Evolutionary conservation across 2,329 filamentous ascomycete genomes (phyloP), one percentile per base, ranked within the genome.

Genomic region (Pseudogymnoascus sp.): DNA sequence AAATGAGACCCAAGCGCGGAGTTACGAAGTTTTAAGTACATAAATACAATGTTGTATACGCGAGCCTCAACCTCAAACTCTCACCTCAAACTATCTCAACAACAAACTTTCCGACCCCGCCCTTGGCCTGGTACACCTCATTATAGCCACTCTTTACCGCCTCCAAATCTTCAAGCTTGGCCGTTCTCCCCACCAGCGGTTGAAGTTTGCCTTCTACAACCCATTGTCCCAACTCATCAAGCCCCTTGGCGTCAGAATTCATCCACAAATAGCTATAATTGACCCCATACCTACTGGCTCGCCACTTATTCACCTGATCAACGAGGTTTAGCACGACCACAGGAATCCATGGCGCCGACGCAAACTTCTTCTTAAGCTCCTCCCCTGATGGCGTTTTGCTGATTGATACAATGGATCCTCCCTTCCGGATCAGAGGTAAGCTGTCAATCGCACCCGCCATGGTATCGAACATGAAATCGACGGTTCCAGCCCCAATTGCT

Each of bases 381-480:
- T 71, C 11, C 12, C 74, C 76, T 3, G 74, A 75, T 0, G 76
- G 75, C 2, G 70, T 55, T 0, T 71, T 75, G 14, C 72, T 69
- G 33, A 77, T 71, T 26, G 74, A 74, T 4, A 78, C 65, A 41
- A 78, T 74, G 23, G 70, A 62, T 14, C 75, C 69, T 0, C 68
- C 67, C 3, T 70, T 73, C 41, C 77, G 74, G n/a, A 74, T 66
- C 3, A 80, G 65, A 3, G 74, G 69, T n/a, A 82, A 73, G 33
- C 73, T 74, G 2, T 70, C 66, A 58, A 81, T 69, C 0, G 76
- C 72, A 11, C 66, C 65, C 65, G 74, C 76, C 39, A 78, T 76
- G 21, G 81, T 83, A 68, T 81, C 81, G 59, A 78, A 74, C 26
- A 80, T 74, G 61, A 83, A 76, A 66, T 84, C 81, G 2, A 83